A percentile compares a stretch with the other conserved stretches of the same genome.
Conservation (phyloP, 2,329 filamentous ascomycete genomes). For the Escovopsis weberi region DNA sequence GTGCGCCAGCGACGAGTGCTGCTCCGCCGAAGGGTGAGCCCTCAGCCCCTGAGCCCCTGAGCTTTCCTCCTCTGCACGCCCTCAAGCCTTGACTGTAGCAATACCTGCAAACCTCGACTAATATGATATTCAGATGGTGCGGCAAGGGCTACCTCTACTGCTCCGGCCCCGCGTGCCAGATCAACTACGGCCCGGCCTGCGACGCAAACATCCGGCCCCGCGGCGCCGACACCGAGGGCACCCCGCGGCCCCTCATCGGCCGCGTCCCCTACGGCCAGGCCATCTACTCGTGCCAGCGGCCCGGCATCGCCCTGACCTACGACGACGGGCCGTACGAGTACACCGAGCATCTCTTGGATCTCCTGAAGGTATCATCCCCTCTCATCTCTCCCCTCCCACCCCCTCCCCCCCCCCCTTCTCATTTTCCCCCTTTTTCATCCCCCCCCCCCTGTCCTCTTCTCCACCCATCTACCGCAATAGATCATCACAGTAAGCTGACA, state of each 20-base stretch:
- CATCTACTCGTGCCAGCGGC: constrained; percentile 25
- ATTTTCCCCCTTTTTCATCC: no score
- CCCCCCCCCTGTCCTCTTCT: no score
- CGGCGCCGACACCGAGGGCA: constrained; percentile 38
- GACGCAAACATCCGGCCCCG: constrained; percentile 39
- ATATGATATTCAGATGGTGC: constrained; percentile 30
- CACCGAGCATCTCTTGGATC: constrained; percentile 26
- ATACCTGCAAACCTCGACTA: no score
- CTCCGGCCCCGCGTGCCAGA: constrained; percentile 45
- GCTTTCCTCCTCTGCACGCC: background rate
- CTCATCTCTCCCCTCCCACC: no score
- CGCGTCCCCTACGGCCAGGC: constrained; percentile 39
- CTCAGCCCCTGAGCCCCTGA: background rate
- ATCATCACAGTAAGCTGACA: no score
- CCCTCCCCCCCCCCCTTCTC: background rate
- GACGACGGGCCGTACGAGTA: constrained; percentile 31
- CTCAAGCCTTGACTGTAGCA: no score
- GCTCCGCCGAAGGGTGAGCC: constrained; percentile 26
- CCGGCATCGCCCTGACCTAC: constrained; percentile 29
- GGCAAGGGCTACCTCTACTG: constrained; percentile 42
- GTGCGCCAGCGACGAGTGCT: constrained; percentile 23
- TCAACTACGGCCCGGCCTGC: constrained; percentile 45
- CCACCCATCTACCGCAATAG: no score
- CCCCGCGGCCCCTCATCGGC: constrained; percentile 39
- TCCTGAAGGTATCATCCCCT: constrained; percentile 13